These are phyloP conservation scores for Chlamydomonas incerta DNA, from an alignment of 139 green algal species.

Conservation along the genomic window DNA sequence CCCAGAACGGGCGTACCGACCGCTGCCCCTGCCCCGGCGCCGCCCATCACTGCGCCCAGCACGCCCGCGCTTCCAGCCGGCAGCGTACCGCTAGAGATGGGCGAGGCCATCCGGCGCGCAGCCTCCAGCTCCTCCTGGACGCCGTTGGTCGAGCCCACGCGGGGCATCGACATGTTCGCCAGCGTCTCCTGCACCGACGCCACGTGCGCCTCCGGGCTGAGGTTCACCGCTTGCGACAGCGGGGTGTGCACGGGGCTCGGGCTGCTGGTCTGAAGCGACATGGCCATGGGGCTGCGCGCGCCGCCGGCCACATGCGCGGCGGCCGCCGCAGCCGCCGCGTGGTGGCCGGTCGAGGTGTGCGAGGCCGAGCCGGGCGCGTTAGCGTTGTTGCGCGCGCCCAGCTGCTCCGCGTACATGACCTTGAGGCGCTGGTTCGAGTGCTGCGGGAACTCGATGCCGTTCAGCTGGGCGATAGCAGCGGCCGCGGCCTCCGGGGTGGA, in stretches of 20 bases:
- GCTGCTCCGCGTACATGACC: conserved; percentile 71
- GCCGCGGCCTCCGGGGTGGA: conserved; percentile 75
- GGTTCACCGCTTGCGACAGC: neutral
- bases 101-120: conserved; percentile 37
- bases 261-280: conserved; percentile 21
- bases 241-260: conserved; percentile 43
- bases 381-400: conserved; percentile 41
- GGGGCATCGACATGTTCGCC: conserved; percentile 46
- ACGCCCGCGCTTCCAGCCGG: neutral
- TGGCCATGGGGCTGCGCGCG: conserved; percentile 22
- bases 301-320: neutral
- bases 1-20: no score
- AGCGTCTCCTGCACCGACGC: conserved; percentile 41
- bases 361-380: neutral
- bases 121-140: conserved; percentile 37
- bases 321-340: neutral
- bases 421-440: conserved; percentile 84
- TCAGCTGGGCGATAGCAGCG: conserved; percentile 79
- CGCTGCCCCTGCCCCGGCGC: neutral
- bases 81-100: conserved; percentile 38
- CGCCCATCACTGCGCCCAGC: neutral
- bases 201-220: conserved; percentile 27
- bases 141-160: conserved; percentile 20
- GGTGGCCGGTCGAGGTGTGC: neutral
- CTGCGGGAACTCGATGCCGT: conserved; percentile 89